Evolutionary conservation across 805 yeast genomes (phyloP).

Genomic region (Candida fluviatilis): DNA sequence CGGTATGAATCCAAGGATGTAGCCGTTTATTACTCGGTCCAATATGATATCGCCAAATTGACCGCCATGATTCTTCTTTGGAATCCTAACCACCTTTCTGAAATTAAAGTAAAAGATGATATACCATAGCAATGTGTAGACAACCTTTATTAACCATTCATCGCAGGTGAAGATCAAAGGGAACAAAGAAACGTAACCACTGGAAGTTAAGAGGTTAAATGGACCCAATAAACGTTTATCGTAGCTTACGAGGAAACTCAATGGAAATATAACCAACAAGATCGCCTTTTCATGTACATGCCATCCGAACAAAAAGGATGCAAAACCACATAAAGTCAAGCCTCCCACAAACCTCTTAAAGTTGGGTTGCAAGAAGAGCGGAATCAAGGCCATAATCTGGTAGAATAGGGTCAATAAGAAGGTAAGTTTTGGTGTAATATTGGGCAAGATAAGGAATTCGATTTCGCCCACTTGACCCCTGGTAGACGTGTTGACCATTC

Average conservation of each 20-base stretch:
- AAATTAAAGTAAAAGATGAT: conserved; percentile 70
- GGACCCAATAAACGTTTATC: conserved; percentile 71
- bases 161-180: conserved; percentile 80
- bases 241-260: conserved; percentile 66
- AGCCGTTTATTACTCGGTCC: conserved; percentile 66
- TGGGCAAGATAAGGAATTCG: conserved; percentile 74
- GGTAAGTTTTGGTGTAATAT: conserved; percentile 72
- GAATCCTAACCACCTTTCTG: conserved; percentile 63
- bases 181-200: conserved; percentile 85
- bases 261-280: conserved; percentile 83
- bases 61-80: conserved; percentile 27
- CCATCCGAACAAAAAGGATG: conserved; percentile 95
- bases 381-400: conserved; percentile 73
- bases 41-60: conserved; percentile 36
- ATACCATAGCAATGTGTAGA: conserved; percentile 83
- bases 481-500: conserved; percentile 42
- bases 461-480: conserved; percentile 93
- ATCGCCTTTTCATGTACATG: conserved; percentile 98
- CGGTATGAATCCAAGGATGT: conserved; percentile 63
- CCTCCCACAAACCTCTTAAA: conserved; percentile 79
- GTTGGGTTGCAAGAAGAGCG: conserved; percentile 64
- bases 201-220: conserved; percentile 64
- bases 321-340: conserved; percentile 82
- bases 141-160: conserved; percentile 72
- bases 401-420: conserved; percentile 79